Conservation (phyloP, 192 early-diverging fungal species). For the Backusella liffmaniae region DNA sequence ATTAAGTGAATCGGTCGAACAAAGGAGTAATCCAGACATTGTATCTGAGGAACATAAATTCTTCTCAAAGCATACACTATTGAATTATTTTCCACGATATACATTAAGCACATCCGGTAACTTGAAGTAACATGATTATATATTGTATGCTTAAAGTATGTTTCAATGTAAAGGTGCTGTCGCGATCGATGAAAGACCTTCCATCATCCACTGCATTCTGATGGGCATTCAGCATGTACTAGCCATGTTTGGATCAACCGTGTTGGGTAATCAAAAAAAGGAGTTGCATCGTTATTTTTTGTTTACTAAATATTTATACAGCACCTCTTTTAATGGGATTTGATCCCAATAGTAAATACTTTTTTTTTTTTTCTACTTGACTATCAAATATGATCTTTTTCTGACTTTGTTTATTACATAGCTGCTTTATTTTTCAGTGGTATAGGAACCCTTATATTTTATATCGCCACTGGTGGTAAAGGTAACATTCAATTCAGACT, state of each 20-base stretch:
- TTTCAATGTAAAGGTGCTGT: conserved; percentile 18
- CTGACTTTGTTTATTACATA: conserved; percentile 4
- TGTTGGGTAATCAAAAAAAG: conserved; percentile 28
- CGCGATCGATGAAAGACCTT: conserved; percentile 36
- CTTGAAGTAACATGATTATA: background rate
- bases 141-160: background rate
- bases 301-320: conserved; percentile 9
- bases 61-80: background rate
- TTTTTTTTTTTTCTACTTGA: background rate
- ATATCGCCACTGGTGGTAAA: conserved; percentile 46
- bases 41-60: background rate
- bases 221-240: conserved; percentile 52
- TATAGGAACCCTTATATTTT: conserved; percentile 53
- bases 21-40: background rate
- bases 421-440: conserved; percentile 51
- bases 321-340: conserved; percentile 44
- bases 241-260: conserved; percentile 59
- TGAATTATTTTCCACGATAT: conserved; percentile 13
- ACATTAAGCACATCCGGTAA: conserved; percentile 6
- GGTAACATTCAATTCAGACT: background rate
- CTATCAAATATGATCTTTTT: background rate
- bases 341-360: conserved; percentile 35
- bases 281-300: background rate
- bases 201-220: conserved; percentile 32
- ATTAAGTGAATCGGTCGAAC: background rate